Percentiles rank a stretch among this genome's conserved stretches.
phyloP scores from a whole-genome alignment of 345 rosid species.

The Lenwebbia sp. region DNA sequence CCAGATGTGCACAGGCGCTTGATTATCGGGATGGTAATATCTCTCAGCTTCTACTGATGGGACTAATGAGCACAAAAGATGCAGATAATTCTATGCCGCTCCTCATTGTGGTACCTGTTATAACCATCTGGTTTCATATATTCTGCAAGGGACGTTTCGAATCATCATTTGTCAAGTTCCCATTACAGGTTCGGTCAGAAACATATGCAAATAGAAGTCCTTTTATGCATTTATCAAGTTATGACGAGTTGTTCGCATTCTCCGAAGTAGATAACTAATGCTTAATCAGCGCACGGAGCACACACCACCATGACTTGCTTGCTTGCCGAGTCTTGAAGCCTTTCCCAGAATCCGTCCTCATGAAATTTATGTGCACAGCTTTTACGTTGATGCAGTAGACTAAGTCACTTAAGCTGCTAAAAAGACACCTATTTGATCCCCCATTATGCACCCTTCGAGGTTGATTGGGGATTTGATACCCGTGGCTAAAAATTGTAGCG shows the following conservation, averaged over 20 bases:
- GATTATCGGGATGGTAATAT: slow-evolving; percentile 48
- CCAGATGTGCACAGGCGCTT: slow-evolving; percentile 84
- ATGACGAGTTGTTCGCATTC: not conserved
- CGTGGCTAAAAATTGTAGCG: not conserved
- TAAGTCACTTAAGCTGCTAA: not conserved
- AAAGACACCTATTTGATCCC: not conserved
- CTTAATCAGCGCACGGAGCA: not conserved
- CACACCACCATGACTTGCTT: not conserved
- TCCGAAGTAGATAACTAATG: not conserved
- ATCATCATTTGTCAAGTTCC: slow-evolving; percentile 72
- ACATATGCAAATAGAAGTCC: not conserved
- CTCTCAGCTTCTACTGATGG: slow-evolving; percentile 83
- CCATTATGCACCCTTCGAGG: not conserved
- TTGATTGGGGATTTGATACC: not conserved
- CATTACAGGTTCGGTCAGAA: slow-evolving; percentile 52
- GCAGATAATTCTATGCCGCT: slow-evolving; percentile 30
- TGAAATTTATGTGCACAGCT: not conserved
- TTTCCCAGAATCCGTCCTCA: not conserved
- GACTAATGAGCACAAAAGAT: slow-evolving; percentile 74
- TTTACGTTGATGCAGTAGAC: not conserved
- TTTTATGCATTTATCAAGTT: not conserved
- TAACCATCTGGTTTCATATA: slow-evolving; percentile 73
- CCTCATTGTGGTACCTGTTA: slow-evolving; percentile 60
- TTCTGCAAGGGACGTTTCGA: slow-evolving; percentile 86
- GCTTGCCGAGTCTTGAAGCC: not conserved